A percentile compares a stretch with the other conserved stretches of the same genome.
Evolutionary conservation across 345 rosid species (phyloP).

Genomic region (Eutrema yunnanense): DNA sequence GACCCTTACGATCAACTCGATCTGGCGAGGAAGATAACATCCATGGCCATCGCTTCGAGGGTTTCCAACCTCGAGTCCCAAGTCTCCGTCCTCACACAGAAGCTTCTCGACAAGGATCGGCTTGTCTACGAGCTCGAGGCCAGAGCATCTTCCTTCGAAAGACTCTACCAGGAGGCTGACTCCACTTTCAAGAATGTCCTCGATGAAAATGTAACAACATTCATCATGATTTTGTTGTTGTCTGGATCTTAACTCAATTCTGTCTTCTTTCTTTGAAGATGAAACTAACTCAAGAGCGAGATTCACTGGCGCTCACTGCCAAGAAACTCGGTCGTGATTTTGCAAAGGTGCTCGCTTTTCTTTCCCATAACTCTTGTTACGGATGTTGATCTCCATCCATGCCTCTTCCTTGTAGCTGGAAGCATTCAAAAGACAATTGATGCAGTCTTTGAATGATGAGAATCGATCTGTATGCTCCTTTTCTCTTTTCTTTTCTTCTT

Average conservation of each 20-base stretch:
- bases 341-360: constrained; percentile 45
- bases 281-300: constrained; percentile 68
- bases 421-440: constrained; percentile 83
- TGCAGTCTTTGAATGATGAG: constrained; percentile 84
- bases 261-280: constrained; percentile 32
- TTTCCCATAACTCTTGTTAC: neutral
- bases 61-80: constrained; percentile 80
- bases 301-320: constrained; percentile 60
- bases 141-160: constrained; percentile 45
- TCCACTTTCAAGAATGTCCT: constrained; percentile 45
- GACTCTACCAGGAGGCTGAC: constrained; percentile 47
- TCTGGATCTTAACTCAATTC: neutral
- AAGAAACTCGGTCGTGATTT: constrained; percentile 86
- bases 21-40: constrained; percentile 93
- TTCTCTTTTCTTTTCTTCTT: neutral
- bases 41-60: constrained; percentile 93
- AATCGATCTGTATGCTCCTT: constrained; percentile 44
- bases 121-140: constrained; percentile 53
- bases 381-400: neutral
- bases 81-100: constrained; percentile 42
- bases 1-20: constrained; percentile 93
- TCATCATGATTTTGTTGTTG: no score
- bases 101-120: constrained; percentile 59
- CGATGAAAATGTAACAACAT: constrained; percentile 59
- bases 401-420: constrained; percentile 49